Base-by-base conservation (phyloP, 2,329 filamentous ascomycete species). In the Phaeosphaeriaceae sp. region DNA sequence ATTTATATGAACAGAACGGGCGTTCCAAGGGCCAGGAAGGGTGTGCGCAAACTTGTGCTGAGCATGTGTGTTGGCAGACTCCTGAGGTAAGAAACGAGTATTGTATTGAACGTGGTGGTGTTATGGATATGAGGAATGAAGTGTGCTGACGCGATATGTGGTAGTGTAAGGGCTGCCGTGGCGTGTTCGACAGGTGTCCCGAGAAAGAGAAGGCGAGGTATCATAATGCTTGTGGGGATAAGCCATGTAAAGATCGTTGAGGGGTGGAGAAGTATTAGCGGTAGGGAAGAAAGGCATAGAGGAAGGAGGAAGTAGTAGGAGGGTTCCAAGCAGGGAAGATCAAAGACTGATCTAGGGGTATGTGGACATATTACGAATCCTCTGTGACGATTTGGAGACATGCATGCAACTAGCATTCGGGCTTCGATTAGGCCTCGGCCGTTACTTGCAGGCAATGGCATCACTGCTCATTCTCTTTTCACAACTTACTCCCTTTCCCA, bases 21-120 rank as follows among this genome's bases (percentile, higher is more conserved):
- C 55, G 59, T 22, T 59, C 56, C 2, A 4, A 40, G 3, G 58
- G 58, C 21, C 58, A 65, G 24, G 15, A 21, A 2, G 62, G 64
- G 7, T 63, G 60, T 41, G 53, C 48, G 22, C 46, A 58, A 51
- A 65, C 62, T 7, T 67, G 62, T 33, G 54, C 56, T 11, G 58
- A 67, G 41, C 60, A 63, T 51, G 60, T 67, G 20, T 67, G 64
- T 47, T 49, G 58, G 10, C 40, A 51, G 9, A 31, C 56, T n/a
- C 52, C 22, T 24, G 58, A 31, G 46, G 56, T 54, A 54, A 56
- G 51, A 17, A 13, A 36, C n/a, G n/a, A n/a, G n/a, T n/a, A n/a
- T n/a, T n/a, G n/a, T n/a, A 36, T 7, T 13, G 15, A 7, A 55
- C 15, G 31, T 0, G 13, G 22, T 13, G 7, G 13, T 17, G 13